Percentiles rank a stretch among this genome's conserved stretches.
phyloP scores from a whole-genome alignment of 768 basidiomycete species.

The Kwoniella pini region DNA sequence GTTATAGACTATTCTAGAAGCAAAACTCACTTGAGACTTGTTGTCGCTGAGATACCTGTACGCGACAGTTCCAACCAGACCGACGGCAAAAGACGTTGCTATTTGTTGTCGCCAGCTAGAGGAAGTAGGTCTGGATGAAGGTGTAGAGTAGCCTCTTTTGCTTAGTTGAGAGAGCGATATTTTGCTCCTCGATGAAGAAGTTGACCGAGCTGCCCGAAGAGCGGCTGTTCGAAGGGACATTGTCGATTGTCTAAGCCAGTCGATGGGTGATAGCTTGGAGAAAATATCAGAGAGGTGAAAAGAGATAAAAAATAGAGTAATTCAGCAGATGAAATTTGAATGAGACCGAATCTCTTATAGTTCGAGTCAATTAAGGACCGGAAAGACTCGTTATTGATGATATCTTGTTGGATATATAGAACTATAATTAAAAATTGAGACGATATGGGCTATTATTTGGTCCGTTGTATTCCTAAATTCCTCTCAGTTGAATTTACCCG shows the following conservation, averaged over 20 bases:
- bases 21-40: background rate
- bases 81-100: background rate
- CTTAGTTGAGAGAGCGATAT: background rate
- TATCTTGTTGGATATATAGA: background rate
- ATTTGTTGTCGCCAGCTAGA: background rate
- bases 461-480: background rate
- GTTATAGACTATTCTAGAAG: background rate
- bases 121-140: background rate
- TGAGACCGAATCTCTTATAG: no score
- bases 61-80: background rate
- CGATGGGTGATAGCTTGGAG: no score
- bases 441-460: background rate
- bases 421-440: background rate
- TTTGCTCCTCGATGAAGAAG: background rate
- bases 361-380: background rate
- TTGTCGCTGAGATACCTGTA: background rate
- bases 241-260: no score
- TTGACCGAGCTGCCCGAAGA: conserved; percentile 2
- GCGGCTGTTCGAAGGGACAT: conserved; percentile 16
- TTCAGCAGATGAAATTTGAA: no score
- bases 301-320: no score
- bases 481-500: background rate
- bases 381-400: background rate
- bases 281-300: no score
- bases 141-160: conserved; percentile 2